Percentiles rank a stretch among this genome's conserved stretches.
Evolutionary conservation across 2,329 filamentous ascomycete species (phyloP).

Genomic region (Monosporascus sp.): DNA sequence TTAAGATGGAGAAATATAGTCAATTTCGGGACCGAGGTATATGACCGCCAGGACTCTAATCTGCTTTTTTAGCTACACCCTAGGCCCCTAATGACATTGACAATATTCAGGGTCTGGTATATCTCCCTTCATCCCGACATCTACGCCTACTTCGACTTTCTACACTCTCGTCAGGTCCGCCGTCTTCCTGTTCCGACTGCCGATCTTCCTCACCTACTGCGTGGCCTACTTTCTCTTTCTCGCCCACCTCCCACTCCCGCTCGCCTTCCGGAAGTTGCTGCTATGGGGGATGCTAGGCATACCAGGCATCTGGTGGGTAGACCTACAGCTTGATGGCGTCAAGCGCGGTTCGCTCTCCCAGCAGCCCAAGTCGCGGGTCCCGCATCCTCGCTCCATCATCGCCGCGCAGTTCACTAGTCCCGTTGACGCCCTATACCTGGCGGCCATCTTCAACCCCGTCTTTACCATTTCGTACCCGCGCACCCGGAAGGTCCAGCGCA

Average conservation of each 20-base stretch:
- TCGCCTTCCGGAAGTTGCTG: conserved; percentile 68
- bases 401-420: conserved; percentile 89
- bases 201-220: conserved; percentile 65
- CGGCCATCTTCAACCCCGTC: conserved; percentile 92
- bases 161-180: conserved; percentile 61
- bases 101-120: conserved; percentile 74
- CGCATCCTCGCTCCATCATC: conserved; percentile 74
- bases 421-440: conserved; percentile 87
- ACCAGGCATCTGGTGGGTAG: conserved; percentile 95
- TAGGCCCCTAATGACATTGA: background rate
- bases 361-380: conserved; percentile 68
- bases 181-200: conserved; percentile 76
- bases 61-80: background rate
- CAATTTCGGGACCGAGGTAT: conserved; percentile 86
- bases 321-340: conserved; percentile 96
- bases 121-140: conserved; percentile 85
- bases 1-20: conserved; percentile 84
- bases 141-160: conserved; percentile 57
- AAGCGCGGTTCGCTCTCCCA: conserved; percentile 81
- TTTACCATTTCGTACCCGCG: conserved; percentile 82
- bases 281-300: conserved; percentile 85
- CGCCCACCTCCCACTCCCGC: conserved; percentile 68
- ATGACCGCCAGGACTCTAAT: conserved; percentile 5
- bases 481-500: conserved; percentile 65
- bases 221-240: conserved; percentile 73